phyloP scores from a whole-genome alignment of 2,329 filamentous ascomycete species.

The Hymenoscyphus repandus region DNA sequence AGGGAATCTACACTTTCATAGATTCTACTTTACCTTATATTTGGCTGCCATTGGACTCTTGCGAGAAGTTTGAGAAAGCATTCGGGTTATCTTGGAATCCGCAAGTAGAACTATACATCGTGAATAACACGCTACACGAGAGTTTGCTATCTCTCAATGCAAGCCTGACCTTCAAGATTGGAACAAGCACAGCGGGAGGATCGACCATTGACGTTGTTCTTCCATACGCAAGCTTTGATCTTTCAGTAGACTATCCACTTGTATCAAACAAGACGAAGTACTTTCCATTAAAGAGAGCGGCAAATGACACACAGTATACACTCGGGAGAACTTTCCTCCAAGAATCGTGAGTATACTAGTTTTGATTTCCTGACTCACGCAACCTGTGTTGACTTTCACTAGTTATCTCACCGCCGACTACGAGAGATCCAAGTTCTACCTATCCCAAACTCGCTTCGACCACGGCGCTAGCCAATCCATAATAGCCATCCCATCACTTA shows the following conservation, averaged over 20 bases:
- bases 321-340: constrained; percentile 29
- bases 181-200: constrained; percentile 17
- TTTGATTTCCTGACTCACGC: too few relatives aligned
- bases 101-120: constrained; percentile 27
- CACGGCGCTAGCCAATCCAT: too few relatives aligned
- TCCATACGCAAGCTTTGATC: constrained; percentile 27
- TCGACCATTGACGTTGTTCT: constrained; percentile 21
- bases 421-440: constrained; percentile 35
- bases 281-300: constrained; percentile 24
- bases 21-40: constrained; percentile 33
- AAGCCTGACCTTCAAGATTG: constrained; percentile 28
- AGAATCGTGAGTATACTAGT: too few relatives aligned
- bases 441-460: constrained; percentile 25
- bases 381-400: too few relatives aligned
- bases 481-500: too few relatives aligned
- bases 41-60: constrained; percentile 31
- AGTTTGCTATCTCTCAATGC: constrained; percentile 25
- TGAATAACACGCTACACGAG: constrained; percentile 26
- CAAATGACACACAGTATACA: too few relatives aligned
- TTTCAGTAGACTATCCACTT: constrained; percentile 18
- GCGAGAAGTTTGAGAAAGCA: constrained; percentile 29
- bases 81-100: constrained; percentile 31
- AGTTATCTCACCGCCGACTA: constrained; percentile 33
- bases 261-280: constrained; percentile 19
- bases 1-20: constrained; percentile 23